phyloP scores from a whole-genome alignment of 225 moss, liverwort and hornwort species.

The Bryoerythrophyllum caledonicum region DNA sequence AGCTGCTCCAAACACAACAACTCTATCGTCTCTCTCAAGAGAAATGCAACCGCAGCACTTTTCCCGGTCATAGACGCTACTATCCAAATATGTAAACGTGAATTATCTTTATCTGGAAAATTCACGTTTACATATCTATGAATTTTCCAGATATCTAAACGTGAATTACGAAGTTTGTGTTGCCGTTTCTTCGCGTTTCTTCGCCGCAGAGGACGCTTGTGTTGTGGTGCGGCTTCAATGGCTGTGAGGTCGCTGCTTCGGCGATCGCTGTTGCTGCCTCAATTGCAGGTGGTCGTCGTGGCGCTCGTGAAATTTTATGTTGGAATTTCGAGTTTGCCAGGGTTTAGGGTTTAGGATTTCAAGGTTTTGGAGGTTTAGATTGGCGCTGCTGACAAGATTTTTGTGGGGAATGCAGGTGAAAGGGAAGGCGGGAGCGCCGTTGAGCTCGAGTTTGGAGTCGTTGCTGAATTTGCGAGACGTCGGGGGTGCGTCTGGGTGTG shows the following conservation, averaged over 20 bases:
- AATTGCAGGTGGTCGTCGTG: conserved; percentile 25
- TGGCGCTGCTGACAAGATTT: conserved; percentile 8
- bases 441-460: conserved; percentile 12
- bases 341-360: background rate
- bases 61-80: conserved; percentile 24
- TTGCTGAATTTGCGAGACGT: conserved; percentile 9
- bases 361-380: background rate
- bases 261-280: conserved; percentile 26
- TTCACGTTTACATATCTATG: too few species aligned
- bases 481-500: conserved; percentile 4
- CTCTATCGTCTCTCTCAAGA: background rate
- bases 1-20: background rate
- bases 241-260: conserved; percentile 34
- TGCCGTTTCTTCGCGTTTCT: background rate
- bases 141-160: too few species aligned
- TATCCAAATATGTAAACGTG: too few species aligned
- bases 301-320: background rate
- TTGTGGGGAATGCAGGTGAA: conserved; percentile 25
- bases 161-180: too few species aligned
- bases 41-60: background rate
- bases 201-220: background rate
- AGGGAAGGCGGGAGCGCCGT: conserved; percentile 8
- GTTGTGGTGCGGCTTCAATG: conserved; percentile 6
- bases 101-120: too few species aligned
- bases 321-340: background rate